These are phyloP conservation scores for Hemileccinum rubropunctum DNA, from an alignment of 768 basidiomycete species.

Conservation along the genomic window DNA sequence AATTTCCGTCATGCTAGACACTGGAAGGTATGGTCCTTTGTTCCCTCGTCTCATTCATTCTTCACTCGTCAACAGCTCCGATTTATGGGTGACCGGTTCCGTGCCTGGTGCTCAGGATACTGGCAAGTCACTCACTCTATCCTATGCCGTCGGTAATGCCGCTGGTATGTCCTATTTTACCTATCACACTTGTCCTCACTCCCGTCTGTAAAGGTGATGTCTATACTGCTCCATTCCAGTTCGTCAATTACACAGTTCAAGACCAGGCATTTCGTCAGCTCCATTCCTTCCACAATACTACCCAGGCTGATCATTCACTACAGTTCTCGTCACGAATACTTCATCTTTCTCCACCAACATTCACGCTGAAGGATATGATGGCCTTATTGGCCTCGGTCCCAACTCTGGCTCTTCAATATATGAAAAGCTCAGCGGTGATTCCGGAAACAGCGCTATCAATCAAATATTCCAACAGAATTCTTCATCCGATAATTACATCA, in stretches of 20 bases:
- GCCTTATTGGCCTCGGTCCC: slow-evolving; percentile 77
- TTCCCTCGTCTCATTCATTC: neutral
- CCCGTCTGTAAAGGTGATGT: slow-evolving; percentile 46
- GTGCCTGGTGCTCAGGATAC: slow-evolving; percentile 52
- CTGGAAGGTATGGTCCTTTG: slow-evolving; percentile 57
- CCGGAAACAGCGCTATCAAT: slow-evolving; percentile 60
- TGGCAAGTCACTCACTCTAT: slow-evolving; percentile 52
- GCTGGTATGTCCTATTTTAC: slow-evolving; percentile 39
- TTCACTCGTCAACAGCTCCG: slow-evolving; percentile 47
- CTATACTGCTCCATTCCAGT: slow-evolving; percentile 47
- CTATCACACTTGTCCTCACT: neutral
- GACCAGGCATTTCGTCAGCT: slow-evolving; percentile 67
- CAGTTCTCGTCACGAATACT: slow-evolving; percentile 64
- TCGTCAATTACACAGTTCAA: slow-evolving; percentile 56
- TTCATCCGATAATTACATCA: slow-evolving; percentile 58
- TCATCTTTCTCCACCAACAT: slow-evolving; percentile 63
- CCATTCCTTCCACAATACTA: neutral
- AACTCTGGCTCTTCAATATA: slow-evolving; percentile 66
- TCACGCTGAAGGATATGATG: slow-evolving; percentile 59
- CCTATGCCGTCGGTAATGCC: slow-evolving; percentile 70
- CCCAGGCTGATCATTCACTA: neutral
- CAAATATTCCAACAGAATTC: slow-evolving; percentile 62
- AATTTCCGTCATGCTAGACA: slow-evolving; percentile 67
- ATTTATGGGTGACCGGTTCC: slow-evolving; percentile 64
- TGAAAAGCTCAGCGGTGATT: slow-evolving; percentile 46